Evolutionary conservation across 192 early-diverging fungal genomes (phyloP).

Genomic region (Coemansia sp.): DNA sequence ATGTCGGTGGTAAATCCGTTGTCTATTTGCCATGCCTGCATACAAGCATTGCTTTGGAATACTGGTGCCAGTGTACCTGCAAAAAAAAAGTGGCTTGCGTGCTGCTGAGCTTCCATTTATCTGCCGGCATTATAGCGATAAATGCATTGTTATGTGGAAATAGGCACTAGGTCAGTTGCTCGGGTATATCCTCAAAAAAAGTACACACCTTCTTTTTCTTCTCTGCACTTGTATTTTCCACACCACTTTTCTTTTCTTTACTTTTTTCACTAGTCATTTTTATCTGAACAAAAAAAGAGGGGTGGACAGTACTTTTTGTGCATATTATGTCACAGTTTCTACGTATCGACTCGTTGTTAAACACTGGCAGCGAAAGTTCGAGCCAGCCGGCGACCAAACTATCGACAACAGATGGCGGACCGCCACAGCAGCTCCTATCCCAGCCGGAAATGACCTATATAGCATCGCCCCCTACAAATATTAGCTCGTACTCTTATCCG

Average conservation of each 20-base stretch:
- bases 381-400: background rate
- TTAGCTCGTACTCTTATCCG: background rate
- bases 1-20: background rate
- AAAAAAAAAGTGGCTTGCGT: slow-evolving; percentile 7
- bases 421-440: background rate
- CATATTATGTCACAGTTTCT: slow-evolving; percentile 21
- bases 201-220: background rate
- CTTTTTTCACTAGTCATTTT: slow-evolving; percentile 8
- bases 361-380: slow-evolving; percentile 7
- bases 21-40: background rate
- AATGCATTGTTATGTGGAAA: slow-evolving; percentile 4
- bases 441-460: background rate
- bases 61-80: background rate
- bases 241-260: background rate
- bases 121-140: slow-evolving; percentile 5
- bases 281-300: background rate
- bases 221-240: background rate
- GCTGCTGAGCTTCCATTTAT: background rate
- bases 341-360: slow-evolving; percentile 29
- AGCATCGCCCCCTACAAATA: background rate
- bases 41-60: background rate
- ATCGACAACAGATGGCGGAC: background rate
- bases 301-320: too few relatives aligned
- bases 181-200: background rate
- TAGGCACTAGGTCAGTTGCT: background rate